phyloP scores from a whole-genome alignment of 768 basidiomycete species.

The Cyclocybe cylindracea region DNA sequence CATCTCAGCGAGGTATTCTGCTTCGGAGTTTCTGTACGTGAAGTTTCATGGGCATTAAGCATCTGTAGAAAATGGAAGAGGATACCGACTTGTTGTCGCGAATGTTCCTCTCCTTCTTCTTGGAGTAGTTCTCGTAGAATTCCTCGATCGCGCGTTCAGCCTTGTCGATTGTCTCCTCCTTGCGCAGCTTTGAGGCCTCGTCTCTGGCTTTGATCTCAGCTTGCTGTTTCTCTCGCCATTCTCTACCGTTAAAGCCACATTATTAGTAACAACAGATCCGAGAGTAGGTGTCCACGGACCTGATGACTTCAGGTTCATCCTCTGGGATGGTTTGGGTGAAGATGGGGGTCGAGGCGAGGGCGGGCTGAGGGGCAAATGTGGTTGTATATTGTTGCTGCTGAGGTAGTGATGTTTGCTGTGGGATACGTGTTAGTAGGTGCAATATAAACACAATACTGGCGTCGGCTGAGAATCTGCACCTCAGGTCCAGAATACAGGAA shows the following conservation, averaged over 20 bases:
- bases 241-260: constrained; percentile 38
- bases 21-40: constrained; percentile 75
- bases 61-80: constrained; percentile 1
- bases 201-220: constrained; percentile 84
- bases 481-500: background rate
- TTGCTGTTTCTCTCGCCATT: constrained; percentile 87
- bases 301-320: constrained; percentile 87
- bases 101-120: constrained; percentile 88
- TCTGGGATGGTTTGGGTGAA: constrained; percentile 66
- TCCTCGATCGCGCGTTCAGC: constrained; percentile 88
- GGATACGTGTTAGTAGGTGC: constrained; percentile 12
- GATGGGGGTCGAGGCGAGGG: constrained; percentile 72
- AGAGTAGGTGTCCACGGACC: constrained; percentile 43
- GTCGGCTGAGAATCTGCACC: background rate
- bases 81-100: constrained; percentile 85
- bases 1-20: constrained; percentile 72
- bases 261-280: constrained; percentile 1
- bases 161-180: constrained; percentile 80
- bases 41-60: background rate
- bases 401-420: constrained; percentile 33
- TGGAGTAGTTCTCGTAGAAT: constrained; percentile 87
- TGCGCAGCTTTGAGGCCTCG: constrained; percentile 71
- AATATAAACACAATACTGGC: background rate
- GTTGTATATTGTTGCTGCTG: constrained; percentile 43
- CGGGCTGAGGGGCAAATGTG: constrained; percentile 76